phyloP scores from a whole-genome alignment of 768 basidiomycete species.

The Boletus barrowsii region DNA sequence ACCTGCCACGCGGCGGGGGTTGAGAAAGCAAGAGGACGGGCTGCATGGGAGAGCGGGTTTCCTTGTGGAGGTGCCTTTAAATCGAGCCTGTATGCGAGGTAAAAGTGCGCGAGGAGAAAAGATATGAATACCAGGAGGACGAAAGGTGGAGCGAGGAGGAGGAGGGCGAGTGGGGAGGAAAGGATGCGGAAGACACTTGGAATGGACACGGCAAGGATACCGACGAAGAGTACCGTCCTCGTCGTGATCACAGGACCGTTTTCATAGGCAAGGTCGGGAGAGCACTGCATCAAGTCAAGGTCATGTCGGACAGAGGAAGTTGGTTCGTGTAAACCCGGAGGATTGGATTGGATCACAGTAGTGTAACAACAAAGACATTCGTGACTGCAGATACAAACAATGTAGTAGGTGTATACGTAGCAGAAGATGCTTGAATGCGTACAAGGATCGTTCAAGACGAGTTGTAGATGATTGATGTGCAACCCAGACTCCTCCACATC shows the following conservation, averaged over 20 bases:
- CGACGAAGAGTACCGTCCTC: constrained; percentile 54
- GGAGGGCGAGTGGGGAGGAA: constrained; percentile 62
- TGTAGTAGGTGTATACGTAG: too few species aligned
- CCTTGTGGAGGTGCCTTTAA: constrained; percentile 30
- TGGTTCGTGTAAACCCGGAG: too few species aligned
- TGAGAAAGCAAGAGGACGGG: constrained; percentile 79
- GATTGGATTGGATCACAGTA: too few species aligned
- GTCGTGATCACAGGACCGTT: constrained; percentile 44
- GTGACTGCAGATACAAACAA: too few species aligned
- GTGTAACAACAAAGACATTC: too few species aligned
- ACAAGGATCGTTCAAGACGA: too few species aligned
- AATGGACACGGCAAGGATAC: constrained; percentile 52
- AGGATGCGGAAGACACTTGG: constrained; percentile 54
- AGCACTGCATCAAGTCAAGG: constrained; percentile 15
- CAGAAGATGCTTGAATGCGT: too few species aligned
- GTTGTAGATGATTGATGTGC: too few species aligned
- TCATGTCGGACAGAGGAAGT: not conserved
- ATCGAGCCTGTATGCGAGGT: constrained; percentile 60
- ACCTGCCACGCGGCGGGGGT: constrained; percentile 96
- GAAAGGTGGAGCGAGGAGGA: constrained; percentile 63
- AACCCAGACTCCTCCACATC: too few species aligned
- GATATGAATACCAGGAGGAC: constrained; percentile 45
- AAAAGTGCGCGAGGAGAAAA: constrained; percentile 53
- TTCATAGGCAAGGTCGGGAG: constrained; percentile 13
- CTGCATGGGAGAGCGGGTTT: constrained; percentile 51